These are phyloP conservation scores for Zasmidium cellare DNA, from an alignment of 2,329 filamentous ascomycete species.

Conservation along the genomic window DNA sequence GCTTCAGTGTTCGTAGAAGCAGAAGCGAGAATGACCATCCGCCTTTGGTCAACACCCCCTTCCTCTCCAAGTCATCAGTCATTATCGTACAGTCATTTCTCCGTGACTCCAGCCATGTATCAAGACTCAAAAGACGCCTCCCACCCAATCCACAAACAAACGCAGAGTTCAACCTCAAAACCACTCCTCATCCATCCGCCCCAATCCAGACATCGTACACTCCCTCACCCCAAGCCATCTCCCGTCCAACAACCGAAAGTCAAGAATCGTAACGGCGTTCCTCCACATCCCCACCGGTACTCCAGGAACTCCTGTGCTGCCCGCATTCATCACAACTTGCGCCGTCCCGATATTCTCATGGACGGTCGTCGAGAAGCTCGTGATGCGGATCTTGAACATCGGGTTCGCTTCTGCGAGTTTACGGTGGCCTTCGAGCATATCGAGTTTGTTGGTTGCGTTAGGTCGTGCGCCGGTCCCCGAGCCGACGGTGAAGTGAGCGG, in stretches of 20 bases:
- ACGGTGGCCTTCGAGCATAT: conserved; percentile 4
- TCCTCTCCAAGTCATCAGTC: neutral
- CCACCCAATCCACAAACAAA: neutral
- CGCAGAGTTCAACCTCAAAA: neutral
- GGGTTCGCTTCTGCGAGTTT: conserved; percentile 6
- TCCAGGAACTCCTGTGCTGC: conserved; percentile 3
- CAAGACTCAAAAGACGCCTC: neutral
- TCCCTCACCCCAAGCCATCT: conserved; percentile 4
- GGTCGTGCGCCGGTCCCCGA: conserved; percentile 5
- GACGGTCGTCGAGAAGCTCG: conserved; percentile 2
- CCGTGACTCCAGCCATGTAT: no score
- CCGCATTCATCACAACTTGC: conserved; percentile 8
- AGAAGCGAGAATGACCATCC: no score
- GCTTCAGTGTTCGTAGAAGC: no score
- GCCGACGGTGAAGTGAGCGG: conserved; percentile 4
- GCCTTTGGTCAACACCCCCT: no score
- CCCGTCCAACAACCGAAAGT: conserved; percentile 4
- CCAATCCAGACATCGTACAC: conserved; percentile 7
- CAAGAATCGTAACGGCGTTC: conserved; percentile 7
- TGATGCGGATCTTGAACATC: conserved; percentile 1
- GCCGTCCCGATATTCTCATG: conserved; percentile 7
- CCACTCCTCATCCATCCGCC: conserved; percentile 8
- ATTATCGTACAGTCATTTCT: neutral
- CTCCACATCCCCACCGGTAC: conserved; percentile 7
- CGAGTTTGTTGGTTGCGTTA: conserved; percentile 1